A percentile compares a stretch with the other conserved stretches of the same genome.
Evolutionary conservation across 2,329 filamentous ascomycete species (phyloP).

Genomic region (Decorospora gaudefroyi): DNA sequence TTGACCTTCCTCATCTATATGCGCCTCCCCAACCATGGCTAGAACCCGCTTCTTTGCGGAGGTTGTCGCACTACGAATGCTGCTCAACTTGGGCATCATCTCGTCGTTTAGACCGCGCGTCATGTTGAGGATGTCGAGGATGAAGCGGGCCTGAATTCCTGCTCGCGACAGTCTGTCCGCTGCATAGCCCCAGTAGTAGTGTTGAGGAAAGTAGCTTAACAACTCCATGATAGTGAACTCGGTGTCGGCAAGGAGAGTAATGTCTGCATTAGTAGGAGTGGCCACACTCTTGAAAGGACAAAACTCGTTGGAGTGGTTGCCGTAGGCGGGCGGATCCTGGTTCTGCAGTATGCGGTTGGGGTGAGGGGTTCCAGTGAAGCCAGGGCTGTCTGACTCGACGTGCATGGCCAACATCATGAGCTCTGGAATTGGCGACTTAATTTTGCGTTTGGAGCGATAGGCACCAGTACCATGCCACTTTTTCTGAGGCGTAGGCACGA

Average conservation of each 20-base stretch:
- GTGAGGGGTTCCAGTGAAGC: neutral
- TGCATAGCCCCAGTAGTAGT: slow-evolving; percentile 23
- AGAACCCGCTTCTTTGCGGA: neutral
- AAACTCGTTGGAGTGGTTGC: slow-evolving; percentile 11
- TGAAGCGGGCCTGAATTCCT: neutral
- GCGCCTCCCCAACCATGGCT: neutral
- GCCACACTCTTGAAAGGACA: slow-evolving; percentile 24
- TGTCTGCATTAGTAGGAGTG: slow-evolving; percentile 15
- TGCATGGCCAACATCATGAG: slow-evolving; percentile 13
- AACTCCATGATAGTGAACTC: slow-evolving; percentile 27
- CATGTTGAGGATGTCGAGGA: slow-evolving; percentile 21
- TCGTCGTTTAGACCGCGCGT: slow-evolving; percentile 10
- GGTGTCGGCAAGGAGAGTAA: slow-evolving; percentile 15
- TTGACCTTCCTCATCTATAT: neutral
- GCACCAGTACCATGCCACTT: slow-evolving; percentile 8
- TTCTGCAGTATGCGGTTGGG: slow-evolving; percentile 1
- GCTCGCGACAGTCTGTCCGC: slow-evolving; percentile 10
- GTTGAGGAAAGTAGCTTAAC: slow-evolving; percentile 20
- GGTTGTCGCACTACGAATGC: neutral
- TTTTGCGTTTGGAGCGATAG: neutral
- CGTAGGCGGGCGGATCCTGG: slow-evolving; percentile 1
- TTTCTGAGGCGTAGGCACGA: slow-evolving; percentile 4
- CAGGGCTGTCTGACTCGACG: neutral
- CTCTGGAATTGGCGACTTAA: slow-evolving; percentile 19
- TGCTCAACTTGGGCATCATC: neutral